Percentiles rank a stretch among this genome's conserved stretches.
Conservation (phyloP, 768 basidiomycete genomes). For the Dioszegia crocea region DNA sequence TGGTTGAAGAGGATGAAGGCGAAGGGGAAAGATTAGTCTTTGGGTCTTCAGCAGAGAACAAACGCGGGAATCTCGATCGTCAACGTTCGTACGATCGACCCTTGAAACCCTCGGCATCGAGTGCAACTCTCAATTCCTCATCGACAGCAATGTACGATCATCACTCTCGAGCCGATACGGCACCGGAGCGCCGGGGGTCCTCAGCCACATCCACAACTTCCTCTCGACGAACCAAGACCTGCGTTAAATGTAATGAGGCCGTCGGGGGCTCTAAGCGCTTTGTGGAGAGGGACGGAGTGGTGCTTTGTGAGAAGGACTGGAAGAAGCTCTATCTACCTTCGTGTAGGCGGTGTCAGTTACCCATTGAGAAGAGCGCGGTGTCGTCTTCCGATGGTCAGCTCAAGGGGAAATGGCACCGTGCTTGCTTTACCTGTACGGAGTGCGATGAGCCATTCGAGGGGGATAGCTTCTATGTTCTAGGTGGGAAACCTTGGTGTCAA, state of each 20-base stretch:
- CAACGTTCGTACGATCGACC: not conserved
- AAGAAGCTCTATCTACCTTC: conserved; percentile 94
- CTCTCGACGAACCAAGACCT: conserved; percentile 50
- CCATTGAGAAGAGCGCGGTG: conserved; percentile 87
- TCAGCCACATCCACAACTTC: conserved; percentile 3
- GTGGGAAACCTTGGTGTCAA: conserved; percentile 83
- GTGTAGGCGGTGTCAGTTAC: conserved; percentile 78
- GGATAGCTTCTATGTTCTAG: conserved; percentile 84
- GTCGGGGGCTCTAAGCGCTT: conserved; percentile 66
- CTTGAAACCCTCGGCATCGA: conserved; percentile 7
- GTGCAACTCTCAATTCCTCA: conserved; percentile 8
- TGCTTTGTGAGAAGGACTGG: conserved; percentile 88
- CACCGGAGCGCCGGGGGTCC: not conserved
- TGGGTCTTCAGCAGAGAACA: conserved; percentile 10
- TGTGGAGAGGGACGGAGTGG: conserved; percentile 73
- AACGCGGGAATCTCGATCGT: not conserved
- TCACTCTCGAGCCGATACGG: not conserved
- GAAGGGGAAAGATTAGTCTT: conserved; percentile 33
- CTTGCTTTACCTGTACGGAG: conserved; percentile 81
- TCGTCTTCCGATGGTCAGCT: conserved; percentile 88
- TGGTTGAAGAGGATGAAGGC: conserved; percentile 39
- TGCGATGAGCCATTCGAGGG: conserved; percentile 89
- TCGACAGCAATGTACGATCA: not conserved
- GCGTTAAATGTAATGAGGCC: conserved; percentile 63
- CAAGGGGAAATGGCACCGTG: conserved; percentile 89